Conservation (phyloP, 2,329 filamentous ascomycete genomes). For the Aschersonia sp. region DNA sequence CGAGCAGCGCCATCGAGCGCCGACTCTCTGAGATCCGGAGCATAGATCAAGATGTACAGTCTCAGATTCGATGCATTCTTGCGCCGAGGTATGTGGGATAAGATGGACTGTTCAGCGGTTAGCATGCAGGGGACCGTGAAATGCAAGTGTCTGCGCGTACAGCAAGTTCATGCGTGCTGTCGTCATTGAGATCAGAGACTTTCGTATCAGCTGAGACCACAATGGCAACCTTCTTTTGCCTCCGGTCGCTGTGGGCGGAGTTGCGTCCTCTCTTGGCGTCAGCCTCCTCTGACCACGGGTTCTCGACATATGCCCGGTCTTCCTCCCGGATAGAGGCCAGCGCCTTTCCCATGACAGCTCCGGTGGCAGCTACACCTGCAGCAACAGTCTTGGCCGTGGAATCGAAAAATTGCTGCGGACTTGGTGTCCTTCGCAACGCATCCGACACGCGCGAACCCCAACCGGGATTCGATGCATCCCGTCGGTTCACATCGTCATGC, state of each 20-base stretch:
- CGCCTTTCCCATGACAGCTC: constrained; percentile 68
- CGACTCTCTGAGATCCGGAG: constrained; percentile 61
- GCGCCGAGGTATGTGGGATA: constrained; percentile 73
- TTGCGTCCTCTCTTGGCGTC: constrained; percentile 45
- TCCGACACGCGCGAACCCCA: constrained; percentile 69
- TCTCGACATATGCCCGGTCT: constrained; percentile 69
- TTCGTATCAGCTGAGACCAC: constrained; percentile 69
- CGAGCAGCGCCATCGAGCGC: constrained; percentile 33
- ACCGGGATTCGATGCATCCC: constrained; percentile 27
- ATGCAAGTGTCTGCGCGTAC: constrained; percentile 37
- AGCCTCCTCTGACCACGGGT: constrained; percentile 84
- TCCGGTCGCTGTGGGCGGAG: constrained; percentile 24
- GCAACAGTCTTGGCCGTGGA: constrained; percentile 68
- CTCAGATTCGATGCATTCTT: constrained; percentile 60
- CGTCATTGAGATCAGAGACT: constrained; percentile 42
- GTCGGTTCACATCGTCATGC: constrained; percentile 8
- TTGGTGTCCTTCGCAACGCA: constrained; percentile 67
- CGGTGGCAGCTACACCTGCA: constrained; percentile 70
- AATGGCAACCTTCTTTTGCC: constrained; percentile 69
- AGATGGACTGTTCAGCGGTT: constrained; percentile 47
- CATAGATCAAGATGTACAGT: constrained; percentile 81
- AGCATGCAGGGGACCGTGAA: neutral
- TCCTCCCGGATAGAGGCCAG: constrained; percentile 75
- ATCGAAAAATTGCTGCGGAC: constrained; percentile 78
- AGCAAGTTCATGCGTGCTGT: constrained; percentile 59